Base-by-base conservation (phyloP, 345 rosid genomes). In the Eucalyptus cladocalyx region DNA sequence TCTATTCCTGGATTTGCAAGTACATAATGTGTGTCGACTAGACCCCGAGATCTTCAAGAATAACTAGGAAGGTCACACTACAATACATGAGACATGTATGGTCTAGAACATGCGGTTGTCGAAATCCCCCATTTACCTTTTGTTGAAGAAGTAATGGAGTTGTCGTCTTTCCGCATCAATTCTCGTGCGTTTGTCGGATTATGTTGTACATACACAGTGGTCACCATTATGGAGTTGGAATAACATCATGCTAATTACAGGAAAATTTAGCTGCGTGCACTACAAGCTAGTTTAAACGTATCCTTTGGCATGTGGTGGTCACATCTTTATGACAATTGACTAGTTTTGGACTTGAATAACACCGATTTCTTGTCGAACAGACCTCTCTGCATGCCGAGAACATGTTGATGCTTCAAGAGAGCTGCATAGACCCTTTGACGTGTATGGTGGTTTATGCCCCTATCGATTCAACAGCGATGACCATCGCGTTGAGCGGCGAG, bases 371-470 rank as follows among this genome's bases (percentile, higher is more conserved):
- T 48, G 54, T 51, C 34, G 11, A 86, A 11, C 58, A 51, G 54
- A 17, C 51, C 16, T 86, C 83, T 49, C 65, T 19, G 45, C 83
- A 72, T 37, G 45, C 45, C 13, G 87, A 87, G 58, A 91, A 88
- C 89, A 90, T 94, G 93, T 6, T 94, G 89, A 87, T 97, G 81
- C 90, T 97, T 37, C 97, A 97, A 92, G 98, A 97, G 86, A 89
- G 92, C 85, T 93, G 90, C 92, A 91, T 91, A 87, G 98, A 95
- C 87, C 8, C 83, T 4, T 47, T 92, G 80, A 96, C 95, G 54
- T 93, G 93, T 34, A 87, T 94, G 90, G 34, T 95, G 9, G 95
- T 95, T 21, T 95, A 95, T 88, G 96, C 97, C 85, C 97, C 98
- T 4, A 80, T 96, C 1, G 93, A 95, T 50, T 72, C 90, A 67